phyloP scores from a whole-genome alignment of 140 eudicot species.

The Cichorium intybus region DNA sequence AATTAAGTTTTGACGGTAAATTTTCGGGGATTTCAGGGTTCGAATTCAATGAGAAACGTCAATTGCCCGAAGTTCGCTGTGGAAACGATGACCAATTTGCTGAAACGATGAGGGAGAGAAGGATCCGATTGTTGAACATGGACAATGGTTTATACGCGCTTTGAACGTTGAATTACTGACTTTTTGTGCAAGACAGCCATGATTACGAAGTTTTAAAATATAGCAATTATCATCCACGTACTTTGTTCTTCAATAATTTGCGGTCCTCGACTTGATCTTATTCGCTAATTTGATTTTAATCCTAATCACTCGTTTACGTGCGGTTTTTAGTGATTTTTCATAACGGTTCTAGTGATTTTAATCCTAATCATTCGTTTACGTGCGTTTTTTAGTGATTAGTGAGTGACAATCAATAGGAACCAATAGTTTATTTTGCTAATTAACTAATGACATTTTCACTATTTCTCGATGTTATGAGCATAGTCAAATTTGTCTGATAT shows the following conservation, averaged over 20 bases:
- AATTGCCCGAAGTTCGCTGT: background rate
- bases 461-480: background rate
- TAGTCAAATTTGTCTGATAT: background rate
- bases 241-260: background rate
- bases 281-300: background rate
- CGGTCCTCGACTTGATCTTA: background rate
- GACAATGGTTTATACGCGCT: slow-evolving; percentile 3
- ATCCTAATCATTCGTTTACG: background rate
- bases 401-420: background rate
- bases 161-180: slow-evolving; percentile 18
- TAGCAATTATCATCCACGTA: background rate
- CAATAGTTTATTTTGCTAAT: background rate
- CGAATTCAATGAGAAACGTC: slow-evolving; percentile 2
- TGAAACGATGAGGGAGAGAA: background rate
- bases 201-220: background rate
- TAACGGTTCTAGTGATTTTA: background rate
- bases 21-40: slow-evolving; percentile 3
- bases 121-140: background rate
- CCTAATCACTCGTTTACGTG: background rate
- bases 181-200: slow-evolving; percentile 7
- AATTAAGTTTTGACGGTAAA: background rate
- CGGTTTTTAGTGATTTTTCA: background rate
- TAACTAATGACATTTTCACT: background rate
- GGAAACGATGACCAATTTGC: background rate
- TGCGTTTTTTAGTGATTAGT: background rate